Evolutionary conservation across 495 filamentous ascomycete species (phyloP).

Genomic region (Cercophora scortea): DNA sequence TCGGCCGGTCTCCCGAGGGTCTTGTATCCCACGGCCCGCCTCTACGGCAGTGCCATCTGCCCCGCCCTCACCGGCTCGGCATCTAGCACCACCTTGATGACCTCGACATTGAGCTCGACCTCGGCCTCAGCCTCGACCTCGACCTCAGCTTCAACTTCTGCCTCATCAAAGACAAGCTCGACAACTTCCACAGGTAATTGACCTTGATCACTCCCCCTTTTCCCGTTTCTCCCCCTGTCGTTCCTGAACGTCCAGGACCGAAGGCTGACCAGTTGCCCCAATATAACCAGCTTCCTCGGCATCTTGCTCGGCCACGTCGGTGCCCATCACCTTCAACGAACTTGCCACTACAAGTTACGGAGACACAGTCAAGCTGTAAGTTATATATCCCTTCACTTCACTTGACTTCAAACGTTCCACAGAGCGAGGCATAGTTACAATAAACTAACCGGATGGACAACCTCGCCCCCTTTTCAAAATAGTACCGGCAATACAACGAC

Average conservation of each 20-base stretch:
- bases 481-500: constrained; percentile 42
- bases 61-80: constrained; percentile 7
- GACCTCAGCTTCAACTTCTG: neutral
- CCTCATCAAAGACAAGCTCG: constrained; percentile 31
- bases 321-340: constrained; percentile 52
- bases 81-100: neutral
- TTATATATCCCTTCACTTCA: neutral
- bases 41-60: constrained; percentile 34
- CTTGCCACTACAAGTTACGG: constrained; percentile 46
- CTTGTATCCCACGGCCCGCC: constrained; percentile 30
- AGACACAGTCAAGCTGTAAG: constrained; percentile 48
- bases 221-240: too few species aligned
- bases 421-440: neutral
- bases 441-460: neutral
- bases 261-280: too few species aligned
- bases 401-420: too few species aligned
- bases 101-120: neutral
- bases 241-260: too few species aligned
- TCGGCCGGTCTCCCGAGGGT: constrained; percentile 44
- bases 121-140: neutral
- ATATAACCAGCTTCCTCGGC: neutral
- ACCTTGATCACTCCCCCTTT: constrained; percentile 35
- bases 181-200: constrained; percentile 51
- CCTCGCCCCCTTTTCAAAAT: neutral
- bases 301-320: constrained; percentile 35